Base-by-base conservation (phyloP, 495 filamentous ascomycete genomes). In the Acidiella bohemica region DNA sequence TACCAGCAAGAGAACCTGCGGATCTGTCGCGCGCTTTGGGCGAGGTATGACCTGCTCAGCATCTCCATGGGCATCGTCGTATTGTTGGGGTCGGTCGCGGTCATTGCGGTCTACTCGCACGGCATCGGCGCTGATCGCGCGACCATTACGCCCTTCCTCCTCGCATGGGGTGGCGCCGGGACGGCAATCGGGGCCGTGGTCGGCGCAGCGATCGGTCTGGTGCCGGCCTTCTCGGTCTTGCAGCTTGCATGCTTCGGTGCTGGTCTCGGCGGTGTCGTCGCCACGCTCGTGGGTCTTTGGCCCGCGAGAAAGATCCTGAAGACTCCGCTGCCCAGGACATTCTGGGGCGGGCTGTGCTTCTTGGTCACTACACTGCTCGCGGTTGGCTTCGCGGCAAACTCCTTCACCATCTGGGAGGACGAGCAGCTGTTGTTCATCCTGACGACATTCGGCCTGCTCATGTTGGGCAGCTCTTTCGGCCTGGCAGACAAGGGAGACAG, bases 401-500 rank as follows among this genome's bases (percentile, higher is more conserved):
- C 90, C 1, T 99, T 85, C 60, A 96, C 88, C 4, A 93, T 99
- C 46, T 96, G 92, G 92, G 90, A 99, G 63, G 92, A 96, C 50
- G 81, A 85, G 13, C 93, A 93, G 32, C 67, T 93, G n/a, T 63
- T 87, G 2, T 92, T 88, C 64, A 86, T 95, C 65, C 72, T 95
- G 39, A 71, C 73, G 3, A 92, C 87, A 0, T 95, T 95, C 59
- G 88, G 84, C 20, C 60, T 84, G 16, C 64, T 75, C 26, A 70
- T 74, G 23, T 68, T 81, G n/a, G 55, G 81, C 3, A 74, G 78
- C 4, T 85, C 87, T 7, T 70, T 88, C 50, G 73, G 82, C 18
- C 73, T 80, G 44, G 67, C 72, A 23, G 61, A 68, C 9, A 55
- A 65, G 8, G 56, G 65, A 2, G 80, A 88, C 51, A 72, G 81